Conservation (phyloP, 768 basidiomycete genomes). For the Favolaschia claudopus region DNA sequence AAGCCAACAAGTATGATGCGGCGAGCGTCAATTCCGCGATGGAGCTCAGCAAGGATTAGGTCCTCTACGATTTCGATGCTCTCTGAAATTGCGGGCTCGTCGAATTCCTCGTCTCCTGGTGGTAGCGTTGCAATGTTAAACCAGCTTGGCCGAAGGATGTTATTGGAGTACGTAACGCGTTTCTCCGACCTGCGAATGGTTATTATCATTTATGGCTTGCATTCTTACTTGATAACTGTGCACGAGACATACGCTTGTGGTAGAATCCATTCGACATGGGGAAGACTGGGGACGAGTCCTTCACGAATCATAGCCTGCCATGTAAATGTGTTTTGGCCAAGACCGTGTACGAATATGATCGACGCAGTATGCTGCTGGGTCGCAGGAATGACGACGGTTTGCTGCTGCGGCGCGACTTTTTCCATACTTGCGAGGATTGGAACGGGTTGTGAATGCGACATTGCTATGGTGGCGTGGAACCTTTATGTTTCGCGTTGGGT, state of each 20-base stretch:
- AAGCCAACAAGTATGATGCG: slow-evolving; percentile 51
- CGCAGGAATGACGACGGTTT: slow-evolving; percentile 29
- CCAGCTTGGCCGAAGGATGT: slow-evolving; percentile 46
- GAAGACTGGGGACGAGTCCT: slow-evolving; percentile 43
- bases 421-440: slow-evolving; percentile 22
- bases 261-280: slow-evolving; percentile 50
- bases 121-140: slow-evolving; percentile 49
- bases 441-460: neutral
- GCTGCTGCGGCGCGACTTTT: slow-evolving; percentile 7
- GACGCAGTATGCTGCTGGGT: slow-evolving; percentile 62
- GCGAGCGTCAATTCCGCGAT: slow-evolving; percentile 42
- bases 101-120: slow-evolving; percentile 44
- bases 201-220: neutral
- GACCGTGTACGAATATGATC: slow-evolving; percentile 74
- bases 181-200: slow-evolving; percentile 32
- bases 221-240: too few relatives aligned
- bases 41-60: slow-evolving; percentile 46
- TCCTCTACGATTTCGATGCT: slow-evolving; percentile 46
- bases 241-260: slow-evolving; percentile 53
- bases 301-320: slow-evolving; percentile 45
- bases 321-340: slow-evolving; percentile 46
- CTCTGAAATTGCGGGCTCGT: slow-evolving; percentile 40
- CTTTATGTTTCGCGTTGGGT: too few relatives aligned
- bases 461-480: neutral
- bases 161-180: slow-evolving; percentile 38